Percentiles rank a stretch among this genome's conserved stretches.
Conservation (phyloP, 345 rosid species). For the Hibiscus trionum region DNA sequence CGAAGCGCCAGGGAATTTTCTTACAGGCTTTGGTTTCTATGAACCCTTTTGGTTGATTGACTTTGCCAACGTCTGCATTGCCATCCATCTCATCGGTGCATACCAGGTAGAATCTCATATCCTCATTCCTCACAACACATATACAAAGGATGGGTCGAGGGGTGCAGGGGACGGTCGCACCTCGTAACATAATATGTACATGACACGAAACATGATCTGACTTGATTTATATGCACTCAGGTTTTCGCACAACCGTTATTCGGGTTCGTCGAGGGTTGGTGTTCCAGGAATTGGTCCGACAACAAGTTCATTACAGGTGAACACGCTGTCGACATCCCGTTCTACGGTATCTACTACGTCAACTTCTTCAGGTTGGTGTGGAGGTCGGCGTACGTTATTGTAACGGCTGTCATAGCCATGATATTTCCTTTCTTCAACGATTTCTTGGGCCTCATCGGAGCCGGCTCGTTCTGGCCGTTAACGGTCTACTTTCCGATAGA, state of each 20-base stretch:
- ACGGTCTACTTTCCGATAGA: conserved; percentile 80
- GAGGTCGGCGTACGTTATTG: conserved; percentile 60
- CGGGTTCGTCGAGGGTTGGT: conserved; percentile 45
- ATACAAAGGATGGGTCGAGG: too few relatives aligned
- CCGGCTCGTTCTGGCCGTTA: conserved; percentile 72
- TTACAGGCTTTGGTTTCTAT: conserved; percentile 81
- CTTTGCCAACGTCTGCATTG: conserved; percentile 76
- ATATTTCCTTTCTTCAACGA: conserved; percentile 86
- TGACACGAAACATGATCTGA: neutral
- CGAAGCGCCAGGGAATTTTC: conserved; percentile 72
- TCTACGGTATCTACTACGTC: conserved; percentile 32
- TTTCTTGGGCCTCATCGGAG: conserved; percentile 72
- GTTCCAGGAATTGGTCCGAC: conserved; percentile 48
- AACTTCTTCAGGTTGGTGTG: conserved; percentile 62
- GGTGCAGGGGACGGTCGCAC: too few relatives aligned
- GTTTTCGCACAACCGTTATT: conserved; percentile 70
- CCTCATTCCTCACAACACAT: neutral
- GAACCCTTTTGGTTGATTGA: conserved; percentile 86
- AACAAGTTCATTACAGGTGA: conserved; percentile 52
- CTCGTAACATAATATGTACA: neutral
- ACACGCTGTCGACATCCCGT: conserved; percentile 31
- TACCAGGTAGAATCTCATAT: conserved; percentile 33
- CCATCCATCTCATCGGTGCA: conserved; percentile 71
- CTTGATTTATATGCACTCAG: conserved; percentile 20
- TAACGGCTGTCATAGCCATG: conserved; percentile 66